phyloP scores from a whole-genome alignment of 129 eudicot species.

The Silybum marianum region DNA sequence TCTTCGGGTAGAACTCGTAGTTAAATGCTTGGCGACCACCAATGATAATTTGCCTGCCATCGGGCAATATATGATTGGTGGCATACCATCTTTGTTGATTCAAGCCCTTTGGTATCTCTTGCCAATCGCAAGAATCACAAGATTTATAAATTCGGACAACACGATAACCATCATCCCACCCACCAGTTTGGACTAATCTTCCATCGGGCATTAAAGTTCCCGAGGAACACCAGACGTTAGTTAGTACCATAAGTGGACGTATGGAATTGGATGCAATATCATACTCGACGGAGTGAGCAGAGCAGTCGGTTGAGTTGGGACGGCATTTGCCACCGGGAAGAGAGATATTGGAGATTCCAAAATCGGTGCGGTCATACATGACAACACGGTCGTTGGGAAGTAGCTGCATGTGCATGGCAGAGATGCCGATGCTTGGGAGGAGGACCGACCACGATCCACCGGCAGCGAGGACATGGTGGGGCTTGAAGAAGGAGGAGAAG shows the following conservation, averaged over 20 bases:
- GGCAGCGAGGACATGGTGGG: conserved; percentile 19
- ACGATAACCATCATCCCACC: conserved; percentile 18
- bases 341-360: conserved; percentile 61
- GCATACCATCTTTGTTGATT: conserved; percentile 31
- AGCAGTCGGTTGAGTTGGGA: conserved; percentile 39
- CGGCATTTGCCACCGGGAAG: conserved; percentile 54
- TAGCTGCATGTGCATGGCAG: conserved; percentile 94
- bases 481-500: conserved; percentile 10
- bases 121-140: conserved; percentile 25
- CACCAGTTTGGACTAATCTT: conserved; percentile 22
- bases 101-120: conserved; percentile 22
- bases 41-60: conserved; percentile 18
- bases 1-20: conserved; percentile 26
- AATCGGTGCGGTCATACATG: conserved; percentile 66
- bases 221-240: conserved; percentile 23
- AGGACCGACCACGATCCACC: conserved; percentile 63
- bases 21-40: conserved; percentile 21
- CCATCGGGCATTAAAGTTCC: conserved; percentile 28
- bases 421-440: conserved; percentile 49
- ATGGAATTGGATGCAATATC: conserved; percentile 14
- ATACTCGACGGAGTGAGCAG: conserved; percentile 27
- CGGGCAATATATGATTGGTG: conserved; percentile 27
- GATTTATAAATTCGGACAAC: conserved; percentile 21
- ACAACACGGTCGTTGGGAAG: conserved; percentile 63
- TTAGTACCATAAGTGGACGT: conserved; percentile 27